A percentile compares a stretch with the other conserved stretches of the same genome.
phyloP scores from a whole-genome alignment of 441 rosid genomes.

The Kokia cookei region DNA sequence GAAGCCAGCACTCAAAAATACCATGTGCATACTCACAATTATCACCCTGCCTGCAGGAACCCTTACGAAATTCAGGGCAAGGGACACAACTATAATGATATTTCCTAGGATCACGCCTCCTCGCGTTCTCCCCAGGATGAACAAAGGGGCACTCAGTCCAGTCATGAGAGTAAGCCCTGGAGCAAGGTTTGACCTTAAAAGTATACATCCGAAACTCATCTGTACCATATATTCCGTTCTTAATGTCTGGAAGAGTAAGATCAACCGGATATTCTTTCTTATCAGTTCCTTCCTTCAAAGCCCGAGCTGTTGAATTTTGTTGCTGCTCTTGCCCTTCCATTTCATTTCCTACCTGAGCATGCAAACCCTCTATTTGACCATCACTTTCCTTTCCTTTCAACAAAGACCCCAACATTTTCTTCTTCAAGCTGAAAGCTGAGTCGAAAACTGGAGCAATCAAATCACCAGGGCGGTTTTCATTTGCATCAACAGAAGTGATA shows the following conservation, averaged over 20 bases:
- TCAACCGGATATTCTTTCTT: constrained; percentile 63
- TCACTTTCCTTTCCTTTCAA: constrained; percentile 24
- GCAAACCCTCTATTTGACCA: constrained; percentile 17
- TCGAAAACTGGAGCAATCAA: constrained; percentile 29
- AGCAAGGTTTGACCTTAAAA: constrained; percentile 70
- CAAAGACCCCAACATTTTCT: constrained; percentile 38
- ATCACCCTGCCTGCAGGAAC: constrained; percentile 62
- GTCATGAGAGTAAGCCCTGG: constrained; percentile 76
- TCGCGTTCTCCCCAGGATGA: constrained; percentile 78
- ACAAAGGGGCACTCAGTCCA: constrained; percentile 81
- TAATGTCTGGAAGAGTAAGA: constrained; percentile 60
- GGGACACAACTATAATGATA: constrained; percentile 74
- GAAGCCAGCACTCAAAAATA: constrained; percentile 77
- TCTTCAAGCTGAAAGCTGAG: constrained; percentile 32
- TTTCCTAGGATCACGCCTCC: constrained; percentile 72
- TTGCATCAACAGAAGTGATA: constrained; percentile 33
- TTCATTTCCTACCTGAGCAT: constrained; percentile 21
- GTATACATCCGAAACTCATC: constrained; percentile 74
- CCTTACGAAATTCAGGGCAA: constrained; percentile 70
- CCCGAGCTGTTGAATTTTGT: constrained; percentile 31
- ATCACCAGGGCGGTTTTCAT: constrained; percentile 43
- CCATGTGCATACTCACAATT: constrained; percentile 72
- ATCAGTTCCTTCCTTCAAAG: constrained; percentile 36
- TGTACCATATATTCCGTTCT: constrained; percentile 50
- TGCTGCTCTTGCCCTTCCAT: constrained; percentile 27